These are phyloP conservation scores for Seiridium cupressi DNA, from an alignment of 2,329 filamentous ascomycete species.

Conservation along the genomic window DNA sequence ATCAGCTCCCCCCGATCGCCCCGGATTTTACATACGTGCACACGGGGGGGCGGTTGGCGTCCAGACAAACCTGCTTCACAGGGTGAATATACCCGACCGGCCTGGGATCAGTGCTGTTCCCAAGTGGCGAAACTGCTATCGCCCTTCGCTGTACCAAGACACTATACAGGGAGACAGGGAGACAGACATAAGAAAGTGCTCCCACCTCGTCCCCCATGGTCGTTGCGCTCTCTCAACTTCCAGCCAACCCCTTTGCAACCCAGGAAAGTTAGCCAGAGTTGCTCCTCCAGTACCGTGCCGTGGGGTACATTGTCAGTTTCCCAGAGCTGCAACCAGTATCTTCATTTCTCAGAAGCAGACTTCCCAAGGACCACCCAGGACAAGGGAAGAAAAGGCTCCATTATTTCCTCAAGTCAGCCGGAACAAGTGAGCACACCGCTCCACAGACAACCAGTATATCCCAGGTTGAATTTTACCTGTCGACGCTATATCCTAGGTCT, in stretches of 20 bases:
- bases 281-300: constrained; percentile 3
- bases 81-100: constrained; percentile 2
- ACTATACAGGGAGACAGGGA: not conserved
- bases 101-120: constrained; percentile 1
- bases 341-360: not conserved
- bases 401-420: not conserved
- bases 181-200: not conserved
- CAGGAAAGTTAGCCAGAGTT: constrained; percentile 9
- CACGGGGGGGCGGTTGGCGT: constrained; percentile 1
- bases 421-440: constrained; percentile 10
- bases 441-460: constrained; percentile 12
- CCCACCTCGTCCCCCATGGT: not conserved
- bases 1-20: not conserved
- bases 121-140: constrained; percentile 10
- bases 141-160: not conserved
- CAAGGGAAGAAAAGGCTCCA: not conserved
- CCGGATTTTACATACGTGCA: not conserved
- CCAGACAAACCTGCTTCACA: not conserved
- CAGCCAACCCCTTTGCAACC: constrained; percentile 3
- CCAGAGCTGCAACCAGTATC: not conserved
- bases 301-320: not conserved
- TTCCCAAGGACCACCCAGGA: not conserved
- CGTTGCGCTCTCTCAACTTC: not conserved
- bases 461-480: constrained; percentile 7
- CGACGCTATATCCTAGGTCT: constrained; percentile 9